Conservation (phyloP, 2,329 filamentous ascomycete species). For the Epichloe sp. region DNA sequence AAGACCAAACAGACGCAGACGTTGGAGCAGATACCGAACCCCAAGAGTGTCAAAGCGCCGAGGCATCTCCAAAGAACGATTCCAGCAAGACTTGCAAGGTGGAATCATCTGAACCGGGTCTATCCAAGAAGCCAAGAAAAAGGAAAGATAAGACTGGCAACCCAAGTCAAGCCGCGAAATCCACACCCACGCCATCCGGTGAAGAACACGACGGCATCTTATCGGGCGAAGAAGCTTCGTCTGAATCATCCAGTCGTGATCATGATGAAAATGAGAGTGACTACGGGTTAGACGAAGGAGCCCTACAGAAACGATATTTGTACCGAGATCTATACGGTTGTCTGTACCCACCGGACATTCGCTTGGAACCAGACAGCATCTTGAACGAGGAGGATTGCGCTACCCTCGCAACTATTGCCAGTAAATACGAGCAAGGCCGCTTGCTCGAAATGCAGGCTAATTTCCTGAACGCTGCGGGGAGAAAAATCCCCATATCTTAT, state of each 20-base stretch:
- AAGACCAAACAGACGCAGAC: slow-evolving; percentile 7
- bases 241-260: slow-evolving; percentile 7
- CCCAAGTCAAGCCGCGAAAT: too few relatives aligned
- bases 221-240: slow-evolving; percentile 17
- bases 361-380: slow-evolving; percentile 12
- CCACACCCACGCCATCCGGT: too few relatives aligned
- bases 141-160: too few relatives aligned
- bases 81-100: not conserved
- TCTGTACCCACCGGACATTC: slow-evolving; percentile 17
- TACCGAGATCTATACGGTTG: slow-evolving; percentile 16
- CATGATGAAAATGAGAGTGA: not conserved
- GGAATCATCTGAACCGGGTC: too few relatives aligned
- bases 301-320: slow-evolving; percentile 17
- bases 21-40: too few relatives aligned
- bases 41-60: not conserved
- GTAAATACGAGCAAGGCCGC: slow-evolving; percentile 17
- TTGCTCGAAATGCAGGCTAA: slow-evolving; percentile 32
- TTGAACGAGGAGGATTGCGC: slow-evolving; percentile 19
- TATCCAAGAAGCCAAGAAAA: too few relatives aligned
- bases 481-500: slow-evolving; percentile 25
- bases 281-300: slow-evolving; percentile 9
- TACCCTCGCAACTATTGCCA: slow-evolving; percentile 23
- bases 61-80: not conserved
- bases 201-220: slow-evolving; percentile 5
- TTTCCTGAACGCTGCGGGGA: slow-evolving; percentile 30